These are phyloP conservation scores for Leucaena leucocephala DNA, from an alignment of 306 rosid species.

Conservation along the genomic window DNA sequence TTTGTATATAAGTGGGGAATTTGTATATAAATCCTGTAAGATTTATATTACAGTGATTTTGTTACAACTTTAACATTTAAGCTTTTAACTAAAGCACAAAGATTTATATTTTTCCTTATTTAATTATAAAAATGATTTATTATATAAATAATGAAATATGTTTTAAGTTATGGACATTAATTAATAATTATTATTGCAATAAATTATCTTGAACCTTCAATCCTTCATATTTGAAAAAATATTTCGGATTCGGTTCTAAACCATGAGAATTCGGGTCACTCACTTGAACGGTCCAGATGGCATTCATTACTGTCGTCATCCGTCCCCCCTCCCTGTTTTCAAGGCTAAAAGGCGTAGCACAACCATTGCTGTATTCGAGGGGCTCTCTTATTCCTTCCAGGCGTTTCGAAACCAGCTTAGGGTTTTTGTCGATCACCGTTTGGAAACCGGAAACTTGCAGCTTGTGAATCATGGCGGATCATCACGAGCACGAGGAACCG, in stretches of 20 bases:
- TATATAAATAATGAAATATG: too few relatives aligned
- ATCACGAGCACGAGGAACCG: slow-evolving; percentile 51
- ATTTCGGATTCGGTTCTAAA: neutral
- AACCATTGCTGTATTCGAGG: neutral
- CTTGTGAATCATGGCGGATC: slow-evolving; percentile 51
- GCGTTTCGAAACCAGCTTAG: slow-evolving; percentile 31
- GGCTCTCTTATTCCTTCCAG: slow-evolving; percentile 41
- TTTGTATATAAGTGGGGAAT: too few relatives aligned
- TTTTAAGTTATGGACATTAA: neutral
- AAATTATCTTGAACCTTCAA: too few relatives aligned
- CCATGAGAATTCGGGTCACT: neutral
- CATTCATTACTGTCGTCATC: neutral
- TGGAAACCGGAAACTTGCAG: neutral
- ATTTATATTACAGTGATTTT: too few relatives aligned
- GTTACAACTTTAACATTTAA: too few relatives aligned
- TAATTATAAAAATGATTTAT: too few relatives aligned
- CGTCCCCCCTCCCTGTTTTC: slow-evolving; percentile 26
- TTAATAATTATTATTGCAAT: neutral
- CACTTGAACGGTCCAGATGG: slow-evolving; percentile 33
- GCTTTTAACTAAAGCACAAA: neutral
- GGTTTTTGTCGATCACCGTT: slow-evolving; percentile 34
- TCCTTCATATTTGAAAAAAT: too few relatives aligned
- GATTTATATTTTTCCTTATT: too few relatives aligned
- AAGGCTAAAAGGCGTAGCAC: neutral
- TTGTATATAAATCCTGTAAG: too few relatives aligned